Evolutionary conservation across 208 protist genomes (phyloP), one percentile per base, ranked within the genome.

Genomic region (Leptomonas seymouri): DNA sequence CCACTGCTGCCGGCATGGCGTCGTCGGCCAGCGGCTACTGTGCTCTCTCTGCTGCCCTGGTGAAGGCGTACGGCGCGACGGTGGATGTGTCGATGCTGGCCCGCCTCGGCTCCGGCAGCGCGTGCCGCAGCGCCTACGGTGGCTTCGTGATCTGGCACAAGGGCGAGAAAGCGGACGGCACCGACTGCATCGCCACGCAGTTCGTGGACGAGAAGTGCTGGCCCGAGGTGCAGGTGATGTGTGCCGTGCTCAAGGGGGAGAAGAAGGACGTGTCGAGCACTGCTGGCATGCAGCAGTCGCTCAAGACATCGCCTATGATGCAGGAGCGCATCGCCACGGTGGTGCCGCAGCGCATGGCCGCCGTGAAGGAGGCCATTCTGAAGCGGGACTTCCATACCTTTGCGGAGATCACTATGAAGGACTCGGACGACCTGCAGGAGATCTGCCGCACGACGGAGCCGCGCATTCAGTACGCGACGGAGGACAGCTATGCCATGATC

Each of bases 141-240:
- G 99, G 99, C 25, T 99, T 99, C 71, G 99, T 99, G 9, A 87
- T 91, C 57, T 99, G 99, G 99, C 78, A 97, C 51, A 97, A 90
- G 90, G 99, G 98, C 20, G 65, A 76, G 60, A 69, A 86, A 55
- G 54, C 67, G 7, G 89, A 95, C 74, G 90, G 90, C 49, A 81
- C 67, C 0, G 97, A 99, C 76, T 98, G 87, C 71, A 71, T 98
- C 18, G 98, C 98, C 9, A 81, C 85, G 27, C 98, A 99, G 83
- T 91, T 98, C 56, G 84, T 85, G 0, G 54, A 81, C 21, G 93
- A 91, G 51, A 80, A 71, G 31, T 93, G 99, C 84, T 99, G 98
- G 98, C 91, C 87, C 3, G 82, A 96, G 74, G 86, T 97, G 74
- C 82, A 96, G 65, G 90, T 98, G 46, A 79, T 98, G 76, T 93